A percentile compares a stretch with the other conserved stretches of the same genome.
Evolutionary conservation across 2,329 filamentous ascomycete species (phyloP).

Genomic region (Chrysoporthe cubensis): DNA sequence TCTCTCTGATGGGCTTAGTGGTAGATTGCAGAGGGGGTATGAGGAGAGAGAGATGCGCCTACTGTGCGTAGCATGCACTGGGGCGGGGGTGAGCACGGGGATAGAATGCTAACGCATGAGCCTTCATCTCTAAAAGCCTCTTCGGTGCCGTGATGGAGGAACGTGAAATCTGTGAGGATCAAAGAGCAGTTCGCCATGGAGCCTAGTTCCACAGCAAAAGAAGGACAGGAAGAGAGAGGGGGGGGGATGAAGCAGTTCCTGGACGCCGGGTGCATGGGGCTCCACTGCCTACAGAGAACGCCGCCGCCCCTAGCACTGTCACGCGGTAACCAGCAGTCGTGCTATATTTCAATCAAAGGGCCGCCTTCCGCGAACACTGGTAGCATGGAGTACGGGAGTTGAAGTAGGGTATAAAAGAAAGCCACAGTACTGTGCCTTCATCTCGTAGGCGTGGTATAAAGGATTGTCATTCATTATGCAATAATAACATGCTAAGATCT

Average conservation of each 20-base stretch:
- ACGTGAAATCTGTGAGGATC: not conserved
- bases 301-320: too few species aligned
- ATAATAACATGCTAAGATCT: not conserved
- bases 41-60: not conserved
- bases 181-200: not conserved
- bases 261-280: too few species aligned
- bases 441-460: not conserved
- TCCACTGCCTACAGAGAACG: too few species aligned
- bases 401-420: too few species aligned
- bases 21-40: not conserved
- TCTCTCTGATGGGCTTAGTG: constrained; percentile 45
- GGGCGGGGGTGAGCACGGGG: too few species aligned
- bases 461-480: not conserved
- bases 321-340: too few species aligned
- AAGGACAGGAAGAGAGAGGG: not conserved
- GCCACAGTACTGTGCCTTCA: not conserved
- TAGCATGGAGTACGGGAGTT: too few species aligned
- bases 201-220: not conserved
- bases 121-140: not conserved
- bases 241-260: too few species aligned
- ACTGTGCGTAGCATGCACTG: not conserved
- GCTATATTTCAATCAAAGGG: too few species aligned
- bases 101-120: too few species aligned
- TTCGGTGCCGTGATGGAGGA: not conserved
- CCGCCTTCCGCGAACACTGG: too few species aligned